Evolutionary conservation across 192 early-diverging fungal genomes (phyloP).

Genomic region (Coemansia sp.): DNA sequence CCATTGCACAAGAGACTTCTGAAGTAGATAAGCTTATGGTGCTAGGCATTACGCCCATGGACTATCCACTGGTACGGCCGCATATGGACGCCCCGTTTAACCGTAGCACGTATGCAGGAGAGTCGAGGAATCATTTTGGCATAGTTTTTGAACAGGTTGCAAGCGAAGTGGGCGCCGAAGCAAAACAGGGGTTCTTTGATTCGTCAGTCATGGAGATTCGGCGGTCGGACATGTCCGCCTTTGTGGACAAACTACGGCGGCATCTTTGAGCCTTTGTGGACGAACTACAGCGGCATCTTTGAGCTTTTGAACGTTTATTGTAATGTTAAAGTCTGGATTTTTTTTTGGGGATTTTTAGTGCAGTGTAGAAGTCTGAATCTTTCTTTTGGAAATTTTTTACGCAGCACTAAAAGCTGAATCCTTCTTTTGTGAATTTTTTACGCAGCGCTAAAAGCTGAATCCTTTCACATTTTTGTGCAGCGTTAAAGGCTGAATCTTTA

Average conservation of each 20-base stretch:
- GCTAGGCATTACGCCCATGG: slow-evolving; percentile 60
- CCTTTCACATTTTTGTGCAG: no score
- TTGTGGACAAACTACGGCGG: slow-evolving; percentile 62
- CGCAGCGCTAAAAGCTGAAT: no score
- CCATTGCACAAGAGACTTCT: slow-evolving; percentile 50
- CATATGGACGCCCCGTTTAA: slow-evolving; percentile 52
- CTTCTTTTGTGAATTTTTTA: no score
- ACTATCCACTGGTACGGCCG: slow-evolving; percentile 52
- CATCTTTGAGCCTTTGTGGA: slow-evolving; percentile 56
- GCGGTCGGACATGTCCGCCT: slow-evolving; percentile 66
- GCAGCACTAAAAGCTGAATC: no score
- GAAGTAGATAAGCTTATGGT: slow-evolving; percentile 65
- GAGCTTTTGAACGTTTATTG: neutral
- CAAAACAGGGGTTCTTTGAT: slow-evolving; percentile 80
- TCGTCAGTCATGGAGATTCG: slow-evolving; percentile 75
- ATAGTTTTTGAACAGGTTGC: slow-evolving; percentile 81
- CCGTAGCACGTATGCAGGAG: slow-evolving; percentile 53
- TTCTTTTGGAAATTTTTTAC: no score
- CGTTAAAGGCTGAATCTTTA: no score
- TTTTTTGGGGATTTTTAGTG: no score
- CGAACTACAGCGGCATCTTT: slow-evolving; percentile 54
- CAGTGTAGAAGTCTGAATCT: no score
- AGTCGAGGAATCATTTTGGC: slow-evolving; percentile 63
- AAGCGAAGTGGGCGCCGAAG: slow-evolving; percentile 59
- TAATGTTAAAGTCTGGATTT: no score